Base-by-base conservation (phyloP, 2,329 filamentous ascomycete species). In the Lecanicillium sp. region DNA sequence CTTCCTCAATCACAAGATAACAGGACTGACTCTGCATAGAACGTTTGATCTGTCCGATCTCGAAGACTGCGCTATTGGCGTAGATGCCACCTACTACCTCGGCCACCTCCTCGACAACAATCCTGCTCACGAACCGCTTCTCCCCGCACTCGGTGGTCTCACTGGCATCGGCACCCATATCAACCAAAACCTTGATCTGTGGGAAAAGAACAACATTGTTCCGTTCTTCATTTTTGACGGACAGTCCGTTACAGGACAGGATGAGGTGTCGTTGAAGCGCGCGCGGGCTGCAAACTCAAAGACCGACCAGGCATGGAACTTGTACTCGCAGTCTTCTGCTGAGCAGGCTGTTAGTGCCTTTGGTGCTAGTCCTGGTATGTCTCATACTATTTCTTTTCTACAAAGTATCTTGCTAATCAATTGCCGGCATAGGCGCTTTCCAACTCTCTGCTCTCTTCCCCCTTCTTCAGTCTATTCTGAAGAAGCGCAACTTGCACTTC, bases 161-260 rank as follows among this genome's bases (percentile, higher is more conserved):
- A 92, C 90, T 44, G 84, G 84, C 38, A 73, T 97, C 55, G 77
- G 77, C 60, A 70, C 68, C 47, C 82, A 84, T 53, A 82, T 98
- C 46, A 78, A 86, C 56, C 72, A 75, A 36, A 86, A 94, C 50
- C 68, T 98, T 20, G 74, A 84, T 44, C 68, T 70, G 42, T 87
- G 92, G 71, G 76, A 78, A 44, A 72, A 74, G 33, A 67, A 81
- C 51, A 75, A 77, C 15, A 81, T 94, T 37, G 77, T 70, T n/a
- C 86, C 86, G 2, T 68, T 94, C 46, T 97, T 98, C 59, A 73
- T 98, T 37, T 98, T 98, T 62, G 86, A 90, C 58, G 92, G 92
- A 27, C 77, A 95, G 52, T 79, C 87, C 29, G 74, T 88, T 44
- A 79, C 80, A 29, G 84, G 84, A 41, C 83, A 85, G 53, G 81